Conservation (phyloP, 202 grass and related monocot species). For the Sporobolus alterniflorus region DNA sequence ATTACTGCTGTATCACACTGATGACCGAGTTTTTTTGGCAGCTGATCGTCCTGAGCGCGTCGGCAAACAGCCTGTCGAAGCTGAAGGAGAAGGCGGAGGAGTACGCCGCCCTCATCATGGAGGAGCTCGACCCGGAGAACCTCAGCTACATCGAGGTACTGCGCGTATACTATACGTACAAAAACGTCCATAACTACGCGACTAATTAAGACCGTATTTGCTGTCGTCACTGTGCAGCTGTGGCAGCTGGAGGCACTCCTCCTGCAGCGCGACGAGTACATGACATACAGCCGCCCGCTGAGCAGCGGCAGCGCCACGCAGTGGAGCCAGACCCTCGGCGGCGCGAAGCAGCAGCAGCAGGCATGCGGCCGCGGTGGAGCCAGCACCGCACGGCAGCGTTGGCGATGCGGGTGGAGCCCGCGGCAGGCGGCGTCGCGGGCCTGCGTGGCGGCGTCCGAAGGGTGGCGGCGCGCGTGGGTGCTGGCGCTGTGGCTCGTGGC, state of each 20-base stretch:
- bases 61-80: slow-evolving; percentile 96
- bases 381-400: neutral
- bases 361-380: neutral
- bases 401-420: slow-evolving; percentile 8
- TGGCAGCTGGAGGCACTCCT: slow-evolving; percentile 95
- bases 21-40: slow-evolving; percentile 17
- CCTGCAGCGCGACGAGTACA: slow-evolving; percentile 95
- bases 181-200: neutral
- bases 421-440: slow-evolving; percentile 31
- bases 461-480: slow-evolving; percentile 88
- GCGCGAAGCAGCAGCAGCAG: neutral
- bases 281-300: slow-evolving; percentile 94
- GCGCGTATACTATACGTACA: neutral
- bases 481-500: slow-evolving; percentile 69
- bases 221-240: slow-evolving; percentile 32
- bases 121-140: slow-evolving; percentile 97
- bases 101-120: slow-evolving; percentile 97
- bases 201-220: neutral
- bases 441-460: slow-evolving; percentile 68
- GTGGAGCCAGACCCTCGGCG: slow-evolving; percentile 89
- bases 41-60: slow-evolving; percentile 94
- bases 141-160: slow-evolving; percentile 98
- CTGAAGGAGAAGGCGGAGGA: slow-evolving; percentile 95
- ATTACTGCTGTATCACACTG: too few relatives aligned
- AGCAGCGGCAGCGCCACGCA: slow-evolving; percentile 81